Base-by-base conservation (phyloP, 177 flowering plant species). In the Vitis hybrid region DNA sequence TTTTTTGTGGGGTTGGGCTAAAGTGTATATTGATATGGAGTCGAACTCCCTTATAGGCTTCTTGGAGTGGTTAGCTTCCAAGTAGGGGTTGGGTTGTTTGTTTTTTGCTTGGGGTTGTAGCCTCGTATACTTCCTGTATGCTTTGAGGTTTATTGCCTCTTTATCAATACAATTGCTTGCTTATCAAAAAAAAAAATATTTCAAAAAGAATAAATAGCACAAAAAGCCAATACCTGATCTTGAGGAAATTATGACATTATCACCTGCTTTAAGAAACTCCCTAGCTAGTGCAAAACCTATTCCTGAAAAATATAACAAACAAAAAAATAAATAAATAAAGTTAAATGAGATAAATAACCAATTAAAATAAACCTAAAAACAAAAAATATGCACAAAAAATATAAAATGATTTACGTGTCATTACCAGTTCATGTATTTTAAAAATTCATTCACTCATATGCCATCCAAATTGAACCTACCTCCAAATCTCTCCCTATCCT, bases 271-370 rank as follows among this genome's bases (percentile, higher is more conserved):
- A 9, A 91, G 82, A 73, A 95, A 95, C 74, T 90, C 96, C 70
- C 80, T 86, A 51, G 97, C 99, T 60, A 93, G 73, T 10, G 98
- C 98, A 84, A 81, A 91, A 10, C 98, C 98, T 20, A 95, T 87
- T 64, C 99, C 99, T 94, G 89, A 66, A 71, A 18, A 3, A 9
- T 58, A 74, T 1, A 67, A 50, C 45, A 29, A 33, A 10, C 11
- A 52, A 55, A n/a, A 2, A 53, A 68, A 58, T 14, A 59, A 2
- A 57, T 3, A 8, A 49, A 29, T 20, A 7, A 12, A 56, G 14
- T 3, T 62, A 65, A 39, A 69, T 9, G 22, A 60, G 13, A 15
- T 11, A 29, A 33, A 15, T 52, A 31, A 51, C 31, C 45, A 10
- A 1, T 50, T 29, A 16, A 55, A 68, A 45, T 7, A 12, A 5